Evolutionary conservation across 257 asterid species (phyloP).

Genomic region (Fraxinus americana): DNA sequence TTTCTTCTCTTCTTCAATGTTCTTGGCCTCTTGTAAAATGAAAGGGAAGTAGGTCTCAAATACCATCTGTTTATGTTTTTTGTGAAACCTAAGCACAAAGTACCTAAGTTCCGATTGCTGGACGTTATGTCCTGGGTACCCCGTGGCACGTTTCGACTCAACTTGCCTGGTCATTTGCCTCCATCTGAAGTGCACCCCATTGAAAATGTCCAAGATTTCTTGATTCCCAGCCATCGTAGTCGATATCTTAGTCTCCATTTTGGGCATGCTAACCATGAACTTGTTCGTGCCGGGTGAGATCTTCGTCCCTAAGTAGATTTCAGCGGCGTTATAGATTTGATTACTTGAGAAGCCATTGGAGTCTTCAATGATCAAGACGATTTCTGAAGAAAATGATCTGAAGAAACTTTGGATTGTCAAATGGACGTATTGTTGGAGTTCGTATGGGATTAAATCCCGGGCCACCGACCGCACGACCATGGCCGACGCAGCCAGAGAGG

Average conservation of each 20-base stretch:
- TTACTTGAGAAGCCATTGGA: slow-evolving; percentile 39
- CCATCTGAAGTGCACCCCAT: slow-evolving; percentile 42
- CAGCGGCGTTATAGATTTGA: slow-evolving; percentile 48
- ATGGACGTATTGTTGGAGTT: slow-evolving; percentile 36
- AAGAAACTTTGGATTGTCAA: slow-evolving; percentile 27
- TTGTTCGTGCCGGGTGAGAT: slow-evolving; percentile 31
- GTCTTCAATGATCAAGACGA: slow-evolving; percentile 43
- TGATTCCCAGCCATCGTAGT: slow-evolving; percentile 40
- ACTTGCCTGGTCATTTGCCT: slow-evolving; percentile 34
- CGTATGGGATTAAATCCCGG: slow-evolving; percentile 44
- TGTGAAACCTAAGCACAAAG: slow-evolving; percentile 41
- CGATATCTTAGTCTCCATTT: slow-evolving; percentile 42
- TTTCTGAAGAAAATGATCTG: slow-evolving; percentile 37
- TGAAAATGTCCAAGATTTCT: slow-evolving; percentile 34
- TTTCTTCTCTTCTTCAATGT: slow-evolving; percentile 34
- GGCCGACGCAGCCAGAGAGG: slow-evolving; percentile 54
- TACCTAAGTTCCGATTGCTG: slow-evolving; percentile 27
- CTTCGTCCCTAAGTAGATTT: slow-evolving; percentile 42
- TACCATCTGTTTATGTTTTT: slow-evolving; percentile 36
- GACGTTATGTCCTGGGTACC: slow-evolving; percentile 25
- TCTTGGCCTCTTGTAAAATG: slow-evolving; percentile 30
- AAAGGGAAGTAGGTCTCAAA: slow-evolving; percentile 44
- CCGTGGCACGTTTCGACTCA: slow-evolving; percentile 22
- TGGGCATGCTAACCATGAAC: slow-evolving; percentile 42
- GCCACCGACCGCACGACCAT: slow-evolving; percentile 51